Evolutionary conservation across 2,329 filamentous ascomycete species (phyloP), one percentile per base, ranked within the genome.

Genomic region (Calonectria pauciramosa): DNA sequence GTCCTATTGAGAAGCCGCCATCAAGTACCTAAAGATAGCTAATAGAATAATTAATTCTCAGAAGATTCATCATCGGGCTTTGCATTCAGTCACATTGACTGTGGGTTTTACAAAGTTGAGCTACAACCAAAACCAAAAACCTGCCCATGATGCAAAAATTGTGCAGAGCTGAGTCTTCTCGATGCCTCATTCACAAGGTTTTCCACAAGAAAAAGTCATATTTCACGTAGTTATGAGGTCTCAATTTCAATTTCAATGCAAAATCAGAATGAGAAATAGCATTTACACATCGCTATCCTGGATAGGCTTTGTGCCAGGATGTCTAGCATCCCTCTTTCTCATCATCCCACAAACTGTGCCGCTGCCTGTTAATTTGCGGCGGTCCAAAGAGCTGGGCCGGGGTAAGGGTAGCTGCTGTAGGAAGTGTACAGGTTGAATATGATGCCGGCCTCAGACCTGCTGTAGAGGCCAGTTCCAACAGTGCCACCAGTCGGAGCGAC

Each of bases 401-500:
- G 77, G 63, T 77, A 76, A 1, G 68, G 54, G 71, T 81, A 81
- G 72, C 70, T 76, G 49, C 70, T 77, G 66, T 74, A 70, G 10
- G 71, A 56, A 13, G 60, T 75, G 74, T 82, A 81, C 14, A 77
- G 75, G 78, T 82, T 80, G 75, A 82, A 82, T 23, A 78, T 64
- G 70, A 83, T 82, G 44, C 82, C 82, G 30, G 80, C 71, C 64
- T 81, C 77, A 18, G 73, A 72, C 64, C 72, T 38, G 38, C 75
- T 80, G 76, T 82, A 77, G 44, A 82, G 80, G 44, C 77, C 72
- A 36, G 78, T 79, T 63, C 77, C 81, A 16, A 83, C 75, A 28
- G 81, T 82, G 49, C 81, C 82, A 32, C 75, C 76, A 56, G 80
- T 36, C 7, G 67, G 80, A 23, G 78, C 82, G 16, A 83, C 83